These are phyloP conservation scores for Chaetomium sp. DNA, from an alignment of 2,329 filamentous ascomycete species.

Conservation along the genomic window DNA sequence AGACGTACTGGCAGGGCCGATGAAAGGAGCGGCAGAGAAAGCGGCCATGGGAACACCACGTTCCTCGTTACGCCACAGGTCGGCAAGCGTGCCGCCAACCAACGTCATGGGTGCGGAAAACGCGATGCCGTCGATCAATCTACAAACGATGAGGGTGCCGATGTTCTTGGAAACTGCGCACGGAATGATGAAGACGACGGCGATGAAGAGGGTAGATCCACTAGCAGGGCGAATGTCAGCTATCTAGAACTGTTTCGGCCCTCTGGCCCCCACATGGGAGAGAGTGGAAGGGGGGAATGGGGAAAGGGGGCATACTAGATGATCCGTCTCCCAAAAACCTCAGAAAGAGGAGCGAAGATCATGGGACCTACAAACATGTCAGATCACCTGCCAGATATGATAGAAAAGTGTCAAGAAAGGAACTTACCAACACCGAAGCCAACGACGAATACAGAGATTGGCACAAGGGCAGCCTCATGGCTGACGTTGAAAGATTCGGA, in stretches of 20 bases:
- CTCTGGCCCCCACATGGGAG: too few species aligned
- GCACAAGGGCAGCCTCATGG: constrained; percentile 71
- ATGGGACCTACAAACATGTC: constrained; percentile 60
- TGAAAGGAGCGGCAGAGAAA: constrained; percentile 79
- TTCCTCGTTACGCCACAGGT: constrained; percentile 83
- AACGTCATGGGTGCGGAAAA: constrained; percentile 87
- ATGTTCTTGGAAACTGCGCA: constrained; percentile 78
- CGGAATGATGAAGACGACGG: constrained; percentile 78
- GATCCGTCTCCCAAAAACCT: constrained; percentile 70
- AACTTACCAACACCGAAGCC: constrained; percentile 74
- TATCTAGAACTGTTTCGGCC: neutral
- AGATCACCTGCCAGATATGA: neutral
- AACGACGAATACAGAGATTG: constrained; percentile 75
- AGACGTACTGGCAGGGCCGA: constrained; percentile 68
- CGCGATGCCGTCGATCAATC: constrained; percentile 78
- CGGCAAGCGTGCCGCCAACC: constrained; percentile 78
- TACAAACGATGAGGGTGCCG: constrained; percentile 72
- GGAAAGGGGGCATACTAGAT: constrained; percentile 59
- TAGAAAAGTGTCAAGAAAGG: neutral
- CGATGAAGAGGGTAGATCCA: constrained; percentile 65
- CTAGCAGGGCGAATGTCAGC: constrained; percentile 35
- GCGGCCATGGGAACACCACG: constrained; percentile 85
- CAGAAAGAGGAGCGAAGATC: constrained; percentile 76
- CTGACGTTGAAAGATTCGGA: constrained; percentile 66
- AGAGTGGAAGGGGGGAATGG: too few species aligned